A percentile compares a stretch with the other conserved stretches of the same genome.
phyloP scores from a whole-genome alignment of 192 early-diverging fungal species.

The Backusella tuberculispora region DNA sequence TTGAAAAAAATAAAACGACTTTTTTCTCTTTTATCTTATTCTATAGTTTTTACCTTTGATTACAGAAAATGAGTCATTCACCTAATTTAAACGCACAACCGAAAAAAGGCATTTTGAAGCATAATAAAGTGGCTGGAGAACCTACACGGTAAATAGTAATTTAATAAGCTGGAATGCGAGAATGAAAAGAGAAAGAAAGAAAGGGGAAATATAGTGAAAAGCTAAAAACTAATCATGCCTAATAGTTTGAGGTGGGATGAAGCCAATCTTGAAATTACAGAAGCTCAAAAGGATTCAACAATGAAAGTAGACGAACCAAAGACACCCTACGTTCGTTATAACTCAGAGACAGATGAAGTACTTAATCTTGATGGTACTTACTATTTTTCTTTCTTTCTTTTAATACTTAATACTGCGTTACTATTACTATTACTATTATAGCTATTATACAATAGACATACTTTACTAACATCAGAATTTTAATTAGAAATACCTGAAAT shows the following conservation, averaged over 20 bases:
- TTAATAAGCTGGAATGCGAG: too few species aligned
- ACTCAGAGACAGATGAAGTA: constrained; percentile 76
- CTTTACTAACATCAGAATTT: not conserved
- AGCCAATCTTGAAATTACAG: constrained; percentile 87
- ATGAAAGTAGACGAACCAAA: constrained; percentile 98
- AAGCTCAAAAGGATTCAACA: constrained; percentile 85
- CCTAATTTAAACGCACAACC: constrained; percentile 29
- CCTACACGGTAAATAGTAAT: constrained; percentile 20
- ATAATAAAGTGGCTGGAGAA: constrained; percentile 5
- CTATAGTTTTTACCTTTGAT: not conserved
- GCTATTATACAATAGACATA: not conserved
- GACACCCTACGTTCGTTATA: constrained; percentile 93
- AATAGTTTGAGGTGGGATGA: constrained; percentile 91
- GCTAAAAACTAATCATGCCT: too few species aligned
- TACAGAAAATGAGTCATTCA: constrained; percentile 19
- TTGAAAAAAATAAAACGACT: not conserved
- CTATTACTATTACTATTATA: not conserved
- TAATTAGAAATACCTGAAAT: constrained; percentile 27
- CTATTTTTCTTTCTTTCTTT: not conserved
- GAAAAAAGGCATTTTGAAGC: constrained; percentile 41
- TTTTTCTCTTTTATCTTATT: not conserved
- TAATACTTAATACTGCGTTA: too few species aligned
- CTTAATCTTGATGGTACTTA: constrained; percentile 40
- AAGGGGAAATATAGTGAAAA: not conserved
- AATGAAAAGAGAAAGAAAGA: too few species aligned